Conservation (phyloP, 495 filamentous ascomycete species). For the Letharia columbiana region DNA sequence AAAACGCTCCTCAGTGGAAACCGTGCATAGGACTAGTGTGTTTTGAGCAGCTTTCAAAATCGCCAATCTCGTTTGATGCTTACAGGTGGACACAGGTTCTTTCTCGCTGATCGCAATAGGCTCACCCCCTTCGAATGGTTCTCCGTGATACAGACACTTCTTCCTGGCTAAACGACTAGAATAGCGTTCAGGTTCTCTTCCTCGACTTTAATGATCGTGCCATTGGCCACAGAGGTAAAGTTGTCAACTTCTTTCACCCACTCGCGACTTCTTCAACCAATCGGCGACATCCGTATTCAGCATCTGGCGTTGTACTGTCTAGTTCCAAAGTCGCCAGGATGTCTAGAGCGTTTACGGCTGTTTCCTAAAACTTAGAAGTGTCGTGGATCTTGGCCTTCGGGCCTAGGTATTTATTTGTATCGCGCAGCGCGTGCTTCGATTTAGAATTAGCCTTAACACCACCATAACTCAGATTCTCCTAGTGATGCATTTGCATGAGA, state of each 20-base stretch:
- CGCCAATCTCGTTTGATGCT: background rate
- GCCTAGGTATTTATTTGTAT: background rate
- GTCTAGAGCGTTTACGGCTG: background rate
- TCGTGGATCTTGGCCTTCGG: background rate
- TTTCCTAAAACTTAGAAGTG: background rate
- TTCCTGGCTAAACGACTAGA: background rate
- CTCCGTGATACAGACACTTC: background rate
- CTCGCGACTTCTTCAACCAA: background rate
- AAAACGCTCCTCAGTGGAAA: too few relatives aligned
- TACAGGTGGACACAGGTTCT: too few relatives aligned
- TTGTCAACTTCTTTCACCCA: background rate
- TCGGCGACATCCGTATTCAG: background rate
- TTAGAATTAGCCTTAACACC: background rate
- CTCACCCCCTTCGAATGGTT: too few relatives aligned
- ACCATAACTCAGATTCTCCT: background rate
- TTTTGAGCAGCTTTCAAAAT: background rate
- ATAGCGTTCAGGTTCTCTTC: background rate
- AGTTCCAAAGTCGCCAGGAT: background rate
- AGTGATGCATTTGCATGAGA: background rate
- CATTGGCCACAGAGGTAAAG: background rate
- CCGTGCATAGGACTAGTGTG: background rate
- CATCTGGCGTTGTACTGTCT: background rate
- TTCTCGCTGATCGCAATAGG: too few relatives aligned
- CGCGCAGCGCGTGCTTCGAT: background rate
- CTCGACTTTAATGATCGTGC: background rate